Conservation (phyloP, 2,329 filamentous ascomycete species). For the Cryphonectria carpinicola region DNA sequence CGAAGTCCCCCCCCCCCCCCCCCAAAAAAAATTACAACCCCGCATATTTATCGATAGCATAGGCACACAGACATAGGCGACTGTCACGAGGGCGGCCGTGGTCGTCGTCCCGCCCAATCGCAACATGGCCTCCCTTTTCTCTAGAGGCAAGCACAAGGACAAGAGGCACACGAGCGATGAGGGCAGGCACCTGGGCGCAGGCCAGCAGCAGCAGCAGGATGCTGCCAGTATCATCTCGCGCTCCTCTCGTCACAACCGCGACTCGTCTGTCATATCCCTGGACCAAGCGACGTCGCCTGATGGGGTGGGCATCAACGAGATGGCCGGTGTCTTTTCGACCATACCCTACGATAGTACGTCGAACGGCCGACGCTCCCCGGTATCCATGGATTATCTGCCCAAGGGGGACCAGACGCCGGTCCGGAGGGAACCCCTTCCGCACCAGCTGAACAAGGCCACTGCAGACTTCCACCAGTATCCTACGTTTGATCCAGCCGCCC, state of each 20-base stretch:
- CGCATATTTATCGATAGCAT: slow-evolving; percentile 11
- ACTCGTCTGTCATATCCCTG: slow-evolving; percentile 72
- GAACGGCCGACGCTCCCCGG: slow-evolving; percentile 69
- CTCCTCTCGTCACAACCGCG: slow-evolving; percentile 75
- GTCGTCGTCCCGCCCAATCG: slow-evolving; percentile 18
- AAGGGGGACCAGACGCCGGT: slow-evolving; percentile 65
- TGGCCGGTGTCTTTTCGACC: slow-evolving; percentile 81
- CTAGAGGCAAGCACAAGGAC: slow-evolving; percentile 80
- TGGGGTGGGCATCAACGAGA: slow-evolving; percentile 66
- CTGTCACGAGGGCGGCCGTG: slow-evolving; percentile 14
- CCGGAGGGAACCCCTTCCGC: slow-evolving; percentile 75
- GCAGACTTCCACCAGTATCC: slow-evolving; percentile 91
- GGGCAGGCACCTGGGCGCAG: slow-evolving; percentile 58
- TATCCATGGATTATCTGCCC: slow-evolving; percentile 74
- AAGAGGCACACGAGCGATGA: slow-evolving; percentile 67
- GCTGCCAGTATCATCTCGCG: slow-evolving; percentile 56
- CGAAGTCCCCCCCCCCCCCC: no score
- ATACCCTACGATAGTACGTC: slow-evolving; percentile 81
- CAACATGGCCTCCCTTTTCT: slow-evolving; percentile 73
- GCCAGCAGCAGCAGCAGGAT: slow-evolving; percentile 40
- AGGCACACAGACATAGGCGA: slow-evolving; percentile 12
- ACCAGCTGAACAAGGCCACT: slow-evolving; percentile 79
- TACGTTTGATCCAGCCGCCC: slow-evolving; percentile 62
- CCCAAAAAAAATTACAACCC: background rate
- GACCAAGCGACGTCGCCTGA: slow-evolving; percentile 69